Conservation (phyloP, 2,329 filamentous ascomycete genomes). For the Curvularia eragrostidis region DNA sequence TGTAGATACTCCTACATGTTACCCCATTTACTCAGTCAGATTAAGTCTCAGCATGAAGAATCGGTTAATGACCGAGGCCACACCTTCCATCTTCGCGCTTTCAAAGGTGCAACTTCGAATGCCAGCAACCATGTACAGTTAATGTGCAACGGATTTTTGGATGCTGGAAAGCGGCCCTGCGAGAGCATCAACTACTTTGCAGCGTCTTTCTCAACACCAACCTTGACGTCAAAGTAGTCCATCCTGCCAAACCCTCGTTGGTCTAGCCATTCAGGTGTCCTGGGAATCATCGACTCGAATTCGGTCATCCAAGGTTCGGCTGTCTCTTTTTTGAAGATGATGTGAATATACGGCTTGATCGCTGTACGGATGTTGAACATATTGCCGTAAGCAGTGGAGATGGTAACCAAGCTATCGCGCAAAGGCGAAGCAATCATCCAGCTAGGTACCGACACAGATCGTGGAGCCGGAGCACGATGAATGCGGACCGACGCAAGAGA, state of each 20-base stretch:
- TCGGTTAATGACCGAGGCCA: not conserved
- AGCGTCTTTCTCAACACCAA: constrained; percentile 24
- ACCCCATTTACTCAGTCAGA: not conserved
- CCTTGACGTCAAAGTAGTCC: constrained; percentile 40
- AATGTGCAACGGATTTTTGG: not conserved
- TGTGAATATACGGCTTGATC: constrained; percentile 31
- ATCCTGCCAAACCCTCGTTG: constrained; percentile 32
- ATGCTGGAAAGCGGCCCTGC: not conserved
- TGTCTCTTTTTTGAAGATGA: constrained; percentile 31
- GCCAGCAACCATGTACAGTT: not conserved
- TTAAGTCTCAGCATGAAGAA: not conserved
- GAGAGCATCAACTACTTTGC: not conserved
- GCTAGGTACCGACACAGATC: not conserved
- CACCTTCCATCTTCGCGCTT: not conserved
- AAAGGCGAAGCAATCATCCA: not conserved
- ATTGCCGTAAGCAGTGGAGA: not conserved
- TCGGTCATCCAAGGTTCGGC: constrained; percentile 35
- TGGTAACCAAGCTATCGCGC: not conserved
- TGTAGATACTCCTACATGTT: constrained; percentile 1
- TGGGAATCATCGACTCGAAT: constrained; percentile 17
- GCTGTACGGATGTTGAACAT: not conserved
- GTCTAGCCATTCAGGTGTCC: constrained; percentile 24
- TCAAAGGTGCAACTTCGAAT: not conserved
- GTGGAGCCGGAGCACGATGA: constrained; percentile 21
- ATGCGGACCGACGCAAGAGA: constrained; percentile 31